Conservation (phyloP, 441 rosid genomes). For the Pelargonium fulgidum region DNA sequence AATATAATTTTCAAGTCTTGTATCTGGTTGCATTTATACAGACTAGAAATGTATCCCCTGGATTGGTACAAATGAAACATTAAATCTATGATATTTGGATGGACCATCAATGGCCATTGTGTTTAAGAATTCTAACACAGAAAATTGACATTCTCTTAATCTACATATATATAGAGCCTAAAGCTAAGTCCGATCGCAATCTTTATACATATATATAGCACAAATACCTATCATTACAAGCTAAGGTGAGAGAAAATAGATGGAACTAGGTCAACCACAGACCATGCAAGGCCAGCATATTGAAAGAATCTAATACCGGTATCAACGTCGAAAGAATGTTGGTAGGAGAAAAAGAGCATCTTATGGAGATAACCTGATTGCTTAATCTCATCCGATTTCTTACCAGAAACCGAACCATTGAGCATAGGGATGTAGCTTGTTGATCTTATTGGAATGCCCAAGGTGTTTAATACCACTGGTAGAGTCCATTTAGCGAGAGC, state of each 20-base stretch:
- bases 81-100: too few species aligned
- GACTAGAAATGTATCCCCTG: too few species aligned
- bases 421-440: slow-evolving; percentile 58
- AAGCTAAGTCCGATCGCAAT: too few species aligned
- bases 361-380: slow-evolving; percentile 50
- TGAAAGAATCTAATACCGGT: slow-evolving; percentile 88
- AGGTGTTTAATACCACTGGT: slow-evolving; percentile 62
- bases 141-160: too few species aligned
- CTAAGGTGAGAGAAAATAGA: slow-evolving; percentile 44
- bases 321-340: slow-evolving; percentile 66
- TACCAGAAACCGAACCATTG: slow-evolving; percentile 31
- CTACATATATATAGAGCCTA: too few species aligned
- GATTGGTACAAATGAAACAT: too few species aligned
- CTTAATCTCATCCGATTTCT: slow-evolving; percentile 40
- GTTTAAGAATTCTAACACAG: too few species aligned
- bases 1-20: too few species aligned
- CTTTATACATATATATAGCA: slow-evolving; percentile 6
- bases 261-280: slow-evolving; percentile 85
- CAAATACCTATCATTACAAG: slow-evolving; percentile 29
- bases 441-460: slow-evolving; percentile 68
- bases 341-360: slow-evolving; percentile 38
- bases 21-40: too few species aligned
- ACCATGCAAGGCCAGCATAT: slow-evolving; percentile 86
- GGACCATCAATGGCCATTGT: too few species aligned
- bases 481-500: slow-evolving; percentile 74